These are phyloP conservation scores for Picochlorum sp. DNA, from an alignment of 139 green algal genomes.

Conservation along the genomic window DNA sequence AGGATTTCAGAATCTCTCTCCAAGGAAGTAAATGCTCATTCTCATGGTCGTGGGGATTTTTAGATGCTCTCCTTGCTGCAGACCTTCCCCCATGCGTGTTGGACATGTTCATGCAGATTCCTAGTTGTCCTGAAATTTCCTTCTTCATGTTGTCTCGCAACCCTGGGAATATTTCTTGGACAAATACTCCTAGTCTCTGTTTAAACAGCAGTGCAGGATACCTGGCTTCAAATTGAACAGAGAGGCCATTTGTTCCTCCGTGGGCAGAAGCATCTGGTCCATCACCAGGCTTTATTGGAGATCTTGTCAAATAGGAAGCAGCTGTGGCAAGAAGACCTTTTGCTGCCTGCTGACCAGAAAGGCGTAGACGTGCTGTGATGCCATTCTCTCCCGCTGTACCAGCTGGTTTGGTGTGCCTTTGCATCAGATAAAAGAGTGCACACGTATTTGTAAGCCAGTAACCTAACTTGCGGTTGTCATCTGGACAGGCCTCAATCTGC, in stretches of 20 bases:
- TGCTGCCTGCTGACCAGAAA: slow-evolving; percentile 15
- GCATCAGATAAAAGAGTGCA: slow-evolving; percentile 91
- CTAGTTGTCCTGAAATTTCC: slow-evolving; percentile 78
- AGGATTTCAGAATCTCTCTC: slow-evolving; percentile 73
- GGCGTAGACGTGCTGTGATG: slow-evolving; percentile 29
- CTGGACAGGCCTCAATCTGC: slow-evolving; percentile 77
- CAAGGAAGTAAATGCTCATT: slow-evolving; percentile 35
- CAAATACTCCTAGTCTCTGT: slow-evolving; percentile 96
- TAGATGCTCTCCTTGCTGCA: background rate
- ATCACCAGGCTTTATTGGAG: slow-evolving; percentile 32
- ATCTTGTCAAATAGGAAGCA: slow-evolving; percentile 1
- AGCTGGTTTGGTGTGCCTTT: slow-evolving; percentile 87
- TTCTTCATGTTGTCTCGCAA: slow-evolving; percentile 98
- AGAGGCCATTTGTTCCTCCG: slow-evolving; percentile 61
- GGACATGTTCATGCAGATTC: slow-evolving; percentile 77
- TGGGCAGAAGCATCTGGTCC: slow-evolving; percentile 72
- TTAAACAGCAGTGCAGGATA: slow-evolving; percentile 99
- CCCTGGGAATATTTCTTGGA: slow-evolving; percentile 97
- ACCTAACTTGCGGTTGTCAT: slow-evolving; percentile 77
- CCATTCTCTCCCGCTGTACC: slow-evolving; percentile 23
- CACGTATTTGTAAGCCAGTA: slow-evolving; percentile 97
- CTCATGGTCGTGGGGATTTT: background rate
- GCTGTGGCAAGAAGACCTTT: slow-evolving; percentile 36
- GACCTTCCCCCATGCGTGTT: background rate
- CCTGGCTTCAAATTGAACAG: slow-evolving; percentile 89